phyloP scores from a whole-genome alignment of 768 basidiomycete genomes.

The Russula brevipes region DNA sequence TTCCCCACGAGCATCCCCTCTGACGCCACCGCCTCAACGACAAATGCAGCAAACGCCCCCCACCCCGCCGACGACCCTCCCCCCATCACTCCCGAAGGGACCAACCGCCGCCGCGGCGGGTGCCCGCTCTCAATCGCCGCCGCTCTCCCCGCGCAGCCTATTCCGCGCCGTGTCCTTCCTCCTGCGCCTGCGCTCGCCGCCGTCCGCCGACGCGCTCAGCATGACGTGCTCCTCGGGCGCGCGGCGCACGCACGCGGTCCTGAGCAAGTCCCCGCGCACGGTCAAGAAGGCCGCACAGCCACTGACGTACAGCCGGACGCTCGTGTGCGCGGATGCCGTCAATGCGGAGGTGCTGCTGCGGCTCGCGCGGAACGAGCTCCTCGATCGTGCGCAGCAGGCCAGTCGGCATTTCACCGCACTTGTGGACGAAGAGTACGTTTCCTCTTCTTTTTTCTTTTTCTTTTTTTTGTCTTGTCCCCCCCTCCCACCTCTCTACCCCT shows the following conservation, averaged over 20 bases:
- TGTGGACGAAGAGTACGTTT: constrained; percentile 63
- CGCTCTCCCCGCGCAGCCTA: constrained; percentile 19
- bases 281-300: neutral
- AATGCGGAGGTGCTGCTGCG: constrained; percentile 18
- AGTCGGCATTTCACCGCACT: constrained; percentile 53
- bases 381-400: constrained; percentile 52
- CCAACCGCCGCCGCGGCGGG: neutral
- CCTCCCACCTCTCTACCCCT: too few species aligned
- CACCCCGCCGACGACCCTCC: too few species aligned
- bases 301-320: constrained; percentile 6
- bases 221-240: constrained; percentile 11
- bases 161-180: constrained; percentile 17
- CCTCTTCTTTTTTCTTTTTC: neutral
- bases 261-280: neutral
- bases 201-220: constrained; percentile 9
- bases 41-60: too few species aligned
- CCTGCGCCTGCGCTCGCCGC: constrained; percentile 10
- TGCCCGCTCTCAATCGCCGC: neutral
- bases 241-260: constrained; percentile 13
- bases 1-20: neutral
- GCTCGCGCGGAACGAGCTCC: constrained; percentile 27
- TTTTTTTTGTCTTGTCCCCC: neutral
- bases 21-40: neutral
- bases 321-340: constrained; percentile 20
- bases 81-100: neutral